phyloP scores from a whole-genome alignment of 169 alveolate species.

The Plasmodium knowlesi region DNA sequence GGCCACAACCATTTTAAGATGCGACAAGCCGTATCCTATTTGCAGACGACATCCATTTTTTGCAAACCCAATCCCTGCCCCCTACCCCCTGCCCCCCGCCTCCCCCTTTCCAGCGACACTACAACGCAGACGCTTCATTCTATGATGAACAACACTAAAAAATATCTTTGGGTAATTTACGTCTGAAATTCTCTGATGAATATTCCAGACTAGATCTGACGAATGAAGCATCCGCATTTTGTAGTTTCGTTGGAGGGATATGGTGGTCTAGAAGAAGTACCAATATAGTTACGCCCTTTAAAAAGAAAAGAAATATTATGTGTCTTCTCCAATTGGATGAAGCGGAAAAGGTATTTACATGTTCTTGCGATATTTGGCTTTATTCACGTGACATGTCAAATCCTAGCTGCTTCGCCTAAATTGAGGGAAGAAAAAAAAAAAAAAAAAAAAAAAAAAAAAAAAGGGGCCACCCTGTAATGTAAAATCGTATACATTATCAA shows the following conservation, averaged over 20 bases:
- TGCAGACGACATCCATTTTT: not conserved
- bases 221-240: not conserved
- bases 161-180: constrained; percentile 59
- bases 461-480: not conserved
- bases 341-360: not conserved
- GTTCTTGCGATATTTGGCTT: not conserved
- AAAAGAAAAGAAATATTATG: not conserved
- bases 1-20: not conserved
- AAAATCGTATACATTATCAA: not conserved
- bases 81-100: no score
- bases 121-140: constrained; percentile 13
- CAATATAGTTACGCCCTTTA: not conserved
- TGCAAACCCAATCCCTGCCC: no score
- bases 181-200: constrained; percentile 39
- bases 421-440: no score
- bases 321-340: not conserved
- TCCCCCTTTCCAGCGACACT: not conserved
- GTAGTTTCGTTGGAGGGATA: not conserved
- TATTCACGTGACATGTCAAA: not conserved
- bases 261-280: not conserved
- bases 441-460: no score
- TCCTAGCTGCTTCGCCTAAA: not conserved
- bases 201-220: constrained; percentile 25
- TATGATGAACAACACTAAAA: constrained; percentile 3
- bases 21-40: not conserved